Conservation (phyloP, 345 rosid genomes). For the Salix dunnii region DNA sequence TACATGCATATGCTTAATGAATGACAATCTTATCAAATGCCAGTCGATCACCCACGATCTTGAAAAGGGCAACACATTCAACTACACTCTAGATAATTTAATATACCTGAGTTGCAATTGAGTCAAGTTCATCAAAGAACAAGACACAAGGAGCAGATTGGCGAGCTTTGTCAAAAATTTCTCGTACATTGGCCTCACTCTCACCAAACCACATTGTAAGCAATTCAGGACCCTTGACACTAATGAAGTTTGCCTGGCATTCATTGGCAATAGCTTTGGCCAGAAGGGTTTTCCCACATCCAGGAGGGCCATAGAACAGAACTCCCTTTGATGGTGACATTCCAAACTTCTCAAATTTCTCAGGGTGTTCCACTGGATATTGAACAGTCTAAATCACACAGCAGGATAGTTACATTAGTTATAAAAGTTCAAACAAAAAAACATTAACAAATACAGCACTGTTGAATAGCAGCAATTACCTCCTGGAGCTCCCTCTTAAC, state of each 20-base stretch:
- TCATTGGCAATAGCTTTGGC: constrained; percentile 98
- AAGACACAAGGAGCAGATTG: constrained; percentile 93
- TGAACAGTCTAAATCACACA: constrained; percentile 72
- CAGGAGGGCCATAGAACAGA: constrained; percentile 95
- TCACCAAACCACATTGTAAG: constrained; percentile 99
- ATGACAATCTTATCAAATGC: background rate
- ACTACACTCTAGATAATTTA: background rate
- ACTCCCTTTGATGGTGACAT: constrained; percentile 99
- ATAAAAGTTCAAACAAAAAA: background rate
- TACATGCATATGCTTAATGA: background rate
- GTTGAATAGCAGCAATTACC: constrained; percentile 33
- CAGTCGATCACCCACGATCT: background rate
- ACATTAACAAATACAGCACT: background rate
- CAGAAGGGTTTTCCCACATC: constrained; percentile 94
- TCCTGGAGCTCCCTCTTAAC: constrained; percentile 95
- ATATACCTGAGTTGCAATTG: constrained; percentile 88
- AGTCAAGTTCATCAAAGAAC: constrained; percentile 92
- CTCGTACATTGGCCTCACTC: constrained; percentile 94
- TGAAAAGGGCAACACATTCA: background rate
- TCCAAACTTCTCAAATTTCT: constrained; percentile 92
- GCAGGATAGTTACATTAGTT: background rate
- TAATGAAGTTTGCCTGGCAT: constrained; percentile 95
- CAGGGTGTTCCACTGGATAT: constrained; percentile 98
- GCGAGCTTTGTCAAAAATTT: constrained; percentile 94
- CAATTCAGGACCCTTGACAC: constrained; percentile 91